Base-by-base conservation (phyloP, 2,329 filamentous ascomycete genomes). In the Chaetomiaceae sp. region DNA sequence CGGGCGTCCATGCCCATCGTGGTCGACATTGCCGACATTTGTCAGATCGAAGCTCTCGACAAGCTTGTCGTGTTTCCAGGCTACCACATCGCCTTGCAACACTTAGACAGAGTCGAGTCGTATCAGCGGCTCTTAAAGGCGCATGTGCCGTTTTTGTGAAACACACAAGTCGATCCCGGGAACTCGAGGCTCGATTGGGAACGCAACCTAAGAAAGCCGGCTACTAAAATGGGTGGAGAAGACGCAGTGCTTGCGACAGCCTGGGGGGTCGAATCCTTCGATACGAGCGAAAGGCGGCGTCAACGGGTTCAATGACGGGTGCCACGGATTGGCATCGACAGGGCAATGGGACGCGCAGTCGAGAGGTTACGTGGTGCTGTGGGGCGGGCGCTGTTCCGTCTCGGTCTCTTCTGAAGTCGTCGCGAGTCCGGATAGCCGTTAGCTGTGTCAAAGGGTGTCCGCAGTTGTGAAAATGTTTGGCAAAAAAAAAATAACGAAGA, bases 1-100 rank as follows among this genome's bases (percentile, higher is more conserved):
- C 74, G 73, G 48, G 66, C 68, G 55, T 67, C 69, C 60, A 53
- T 63, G 58, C 48, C 55, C 4, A 53, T 30, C 12, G 7, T 14
- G 37, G 25, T 23, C 10, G 44, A 8, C 21, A 51, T 51, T 14
- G 23, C 20, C 5, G 16, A 4, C 3, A 6, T 23, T 6, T 14
- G 25, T 34, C 12, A 23, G 27, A 19, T 4, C 14, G 16, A 34
- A 14, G 8, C 19, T 1, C 12, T 5, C n/a, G n/a, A n/a, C 25
- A 14, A 40, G 4, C 25, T 34, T 33, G 17, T 23, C 2, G 37
- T 16, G 23, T n/a, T 34, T 19, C 23, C 9, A 2, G 4, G 25
- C 23, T 17, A 41, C 34, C 27, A 3, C 41, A 21, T 42, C 10
- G 20, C 39, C 23, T 12, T 23, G 7, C 10, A 5, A 5, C 4